A percentile compares a stretch with the other conserved stretches of the same genome.
phyloP scores from a whole-genome alignment of 495 filamentous ascomycete genomes.

The Talaromyces nanjingensis region DNA sequence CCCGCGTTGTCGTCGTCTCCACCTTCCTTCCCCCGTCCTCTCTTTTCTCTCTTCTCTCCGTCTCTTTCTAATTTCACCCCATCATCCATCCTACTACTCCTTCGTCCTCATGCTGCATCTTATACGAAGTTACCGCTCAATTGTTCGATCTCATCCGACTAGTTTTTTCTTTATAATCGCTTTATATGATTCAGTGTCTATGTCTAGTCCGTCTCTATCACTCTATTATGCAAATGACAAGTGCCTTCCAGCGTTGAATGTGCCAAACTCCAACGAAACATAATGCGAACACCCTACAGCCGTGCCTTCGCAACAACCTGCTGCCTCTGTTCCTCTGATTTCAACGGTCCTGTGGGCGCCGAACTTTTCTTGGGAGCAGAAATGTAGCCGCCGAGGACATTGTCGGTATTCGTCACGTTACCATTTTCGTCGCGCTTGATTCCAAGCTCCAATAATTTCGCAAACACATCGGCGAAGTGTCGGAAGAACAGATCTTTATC shows the following conservation, averaged over 20 bases:
- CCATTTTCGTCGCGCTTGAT: conserved; percentile 47
- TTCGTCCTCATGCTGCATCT: background rate
- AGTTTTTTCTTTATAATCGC: background rate
- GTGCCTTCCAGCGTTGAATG: background rate
- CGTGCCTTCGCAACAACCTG: conserved; percentile 16
- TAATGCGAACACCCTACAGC: conserved; percentile 15
- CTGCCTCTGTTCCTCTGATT: conserved; percentile 13
- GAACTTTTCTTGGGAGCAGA: conserved; percentile 55
- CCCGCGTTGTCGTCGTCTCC: background rate
- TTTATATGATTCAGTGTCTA: background rate
- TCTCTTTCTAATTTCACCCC: background rate
- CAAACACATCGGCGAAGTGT: conserved; percentile 52
- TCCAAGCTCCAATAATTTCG: conserved; percentile 56
- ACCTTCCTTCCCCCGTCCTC: background rate
- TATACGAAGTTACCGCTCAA: background rate
- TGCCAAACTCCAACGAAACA: background rate
- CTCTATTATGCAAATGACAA: background rate
- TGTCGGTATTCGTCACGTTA: conserved; percentile 44
- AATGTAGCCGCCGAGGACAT: conserved; percentile 45
- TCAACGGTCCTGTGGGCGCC: conserved; percentile 31
- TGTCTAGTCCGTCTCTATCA: background rate
- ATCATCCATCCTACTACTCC: background rate
- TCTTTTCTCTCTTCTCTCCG: background rate
- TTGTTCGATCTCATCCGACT: background rate
- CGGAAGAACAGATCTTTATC: conserved; percentile 58